Base-by-base conservation (phyloP, 805 yeast species). In the Kuraishia hungarica region DNA sequence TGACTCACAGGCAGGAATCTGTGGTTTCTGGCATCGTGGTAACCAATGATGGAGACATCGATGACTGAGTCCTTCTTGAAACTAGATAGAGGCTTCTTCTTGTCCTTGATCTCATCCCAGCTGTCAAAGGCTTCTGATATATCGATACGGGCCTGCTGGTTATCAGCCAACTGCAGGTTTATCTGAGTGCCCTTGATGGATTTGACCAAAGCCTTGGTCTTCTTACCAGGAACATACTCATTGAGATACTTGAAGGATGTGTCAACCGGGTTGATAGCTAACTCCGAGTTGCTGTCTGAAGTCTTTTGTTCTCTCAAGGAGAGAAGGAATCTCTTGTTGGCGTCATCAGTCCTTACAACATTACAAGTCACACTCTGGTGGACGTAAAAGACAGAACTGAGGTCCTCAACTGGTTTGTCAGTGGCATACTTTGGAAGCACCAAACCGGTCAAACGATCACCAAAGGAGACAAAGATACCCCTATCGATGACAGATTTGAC, bases 401-500 rank as follows among this genome's bases (percentile, higher is more conserved):
- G 73, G 59, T 83, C 86, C 11, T 77, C 82, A 46, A 71, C 73
- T 48, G 74, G 77, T 52, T 77, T 76, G 39, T 79, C 80, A 4
- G 83, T 75, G 22, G 87, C 87, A 61, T 85, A 83, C 64, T 85
- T 83, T 55, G 92, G 87, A 58, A 89, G 78, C 2, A 90, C 87
- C 59, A 93, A 77, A 53, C 97, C 98, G 35, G 89, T 88, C 59
- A 93, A 79, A 54, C 79, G 81, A 59, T 87, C 86, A 55, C 85
- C 89, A 69, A 93, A 93, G 0, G 86, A 80, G 56, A 93, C 87
- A 66, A 93, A 93, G 13, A 90, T 74, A 60, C 98, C 98, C 65
- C 78, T 78, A 50, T 77, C 78, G n/a, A 96, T 88, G 20, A 86
- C 81, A 20, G 91, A 84, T 60, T 83, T 86, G 47, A 93, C 82